Percentiles rank a stretch among this genome's conserved stretches.
These are phyloP conservation scores for Aspergillus brunneoviolaceus DNA, from an alignment of 2,329 filamentous ascomycete genomes.

Conservation along the genomic window DNA sequence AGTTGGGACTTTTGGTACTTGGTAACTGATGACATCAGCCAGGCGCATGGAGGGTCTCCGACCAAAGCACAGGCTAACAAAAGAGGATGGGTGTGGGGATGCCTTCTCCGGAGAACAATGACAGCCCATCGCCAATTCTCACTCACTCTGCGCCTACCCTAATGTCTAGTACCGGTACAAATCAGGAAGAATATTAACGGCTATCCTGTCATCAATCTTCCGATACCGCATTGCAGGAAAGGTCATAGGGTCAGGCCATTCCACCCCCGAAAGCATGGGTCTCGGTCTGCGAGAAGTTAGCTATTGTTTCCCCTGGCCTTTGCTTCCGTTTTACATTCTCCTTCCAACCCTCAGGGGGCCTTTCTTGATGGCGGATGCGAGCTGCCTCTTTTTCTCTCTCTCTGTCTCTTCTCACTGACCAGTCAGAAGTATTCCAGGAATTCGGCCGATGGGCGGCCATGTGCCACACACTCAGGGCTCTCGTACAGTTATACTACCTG, in stretches of 20 bases:
- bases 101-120: neutral
- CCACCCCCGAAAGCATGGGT: neutral
- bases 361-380: neutral
- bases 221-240: neutral
- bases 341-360: neutral
- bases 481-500: neutral
- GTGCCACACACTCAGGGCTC: neutral
- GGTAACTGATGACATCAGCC: neutral
- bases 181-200: neutral
- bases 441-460: neutral
- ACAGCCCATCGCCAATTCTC: neutral
- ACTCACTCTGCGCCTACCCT: neutral
- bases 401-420: neutral
- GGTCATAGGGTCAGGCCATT: neutral
- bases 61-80: neutral
- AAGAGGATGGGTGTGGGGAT: neutral
- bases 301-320: too few relatives aligned
- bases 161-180: neutral
- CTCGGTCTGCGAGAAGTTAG: neutral
- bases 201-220: neutral
- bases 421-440: neutral
- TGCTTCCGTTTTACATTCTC: neutral
- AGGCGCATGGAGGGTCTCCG: neutral
- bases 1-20: neutral
- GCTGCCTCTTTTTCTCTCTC: neutral